Evolutionary conservation across 495 filamentous ascomycete species (phyloP).

Genomic region (Hypomontagnella monticulosa): DNA sequence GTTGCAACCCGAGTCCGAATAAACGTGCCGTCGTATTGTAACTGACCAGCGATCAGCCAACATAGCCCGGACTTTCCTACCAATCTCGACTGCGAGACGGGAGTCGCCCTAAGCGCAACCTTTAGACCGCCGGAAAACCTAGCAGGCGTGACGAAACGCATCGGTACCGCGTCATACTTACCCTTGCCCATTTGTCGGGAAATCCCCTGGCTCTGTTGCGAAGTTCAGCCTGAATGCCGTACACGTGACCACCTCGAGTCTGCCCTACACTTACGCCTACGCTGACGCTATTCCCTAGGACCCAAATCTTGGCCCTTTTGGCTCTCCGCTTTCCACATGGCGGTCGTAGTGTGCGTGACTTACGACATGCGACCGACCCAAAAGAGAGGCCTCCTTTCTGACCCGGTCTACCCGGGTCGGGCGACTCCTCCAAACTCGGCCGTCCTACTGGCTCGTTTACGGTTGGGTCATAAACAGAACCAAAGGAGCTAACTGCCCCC

Average conservation of each 20-base stretch:
- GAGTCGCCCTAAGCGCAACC: conserved; percentile 10
- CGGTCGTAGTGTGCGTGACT: conserved; percentile 36
- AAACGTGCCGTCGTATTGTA: conserved; percentile 15
- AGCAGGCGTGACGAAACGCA: conserved; percentile 12
- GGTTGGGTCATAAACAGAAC: conserved; percentile 32
- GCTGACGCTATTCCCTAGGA: conserved; percentile 31
- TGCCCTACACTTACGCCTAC: conserved; percentile 30
- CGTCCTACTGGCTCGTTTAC: conserved; percentile 39
- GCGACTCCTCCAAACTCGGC: conserved; percentile 6
- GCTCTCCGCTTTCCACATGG: conserved; percentile 39
- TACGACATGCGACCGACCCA: conserved; percentile 11
- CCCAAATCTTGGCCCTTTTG: conserved; percentile 13
- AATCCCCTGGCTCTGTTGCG: not conserved
- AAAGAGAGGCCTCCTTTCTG: conserved; percentile 20
- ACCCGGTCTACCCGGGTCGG: conserved; percentile 28
- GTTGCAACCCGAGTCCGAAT: conserved; percentile 28
- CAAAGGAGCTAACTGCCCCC: conserved; percentile 9
- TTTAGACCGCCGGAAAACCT: conserved; percentile 5
- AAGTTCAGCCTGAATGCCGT: conserved; percentile 19
- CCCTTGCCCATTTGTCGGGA: not conserved
- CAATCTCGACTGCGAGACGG: conserved; percentile 20
- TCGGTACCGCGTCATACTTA: not conserved
- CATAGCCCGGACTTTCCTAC: conserved; percentile 21
- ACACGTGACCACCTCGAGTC: conserved; percentile 25
- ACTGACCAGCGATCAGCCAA: conserved; percentile 25